These are phyloP conservation scores for Limnanthes douglasii DNA, from an alignment of 345 rosid species.

Conservation along the genomic window DNA sequence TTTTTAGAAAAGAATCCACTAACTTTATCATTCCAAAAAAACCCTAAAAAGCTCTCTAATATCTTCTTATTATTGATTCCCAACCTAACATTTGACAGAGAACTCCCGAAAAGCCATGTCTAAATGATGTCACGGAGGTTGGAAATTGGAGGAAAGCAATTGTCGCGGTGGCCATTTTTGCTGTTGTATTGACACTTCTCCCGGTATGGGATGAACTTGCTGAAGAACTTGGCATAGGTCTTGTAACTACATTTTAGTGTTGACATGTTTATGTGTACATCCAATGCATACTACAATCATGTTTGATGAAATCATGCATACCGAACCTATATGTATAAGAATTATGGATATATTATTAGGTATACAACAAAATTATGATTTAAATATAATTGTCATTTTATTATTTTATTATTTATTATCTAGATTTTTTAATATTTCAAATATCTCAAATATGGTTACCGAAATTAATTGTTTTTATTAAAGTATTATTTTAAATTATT, in stretches of 20 bases:
- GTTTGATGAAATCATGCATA: too few species aligned
- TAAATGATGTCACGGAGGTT: slow-evolving; percentile 83
- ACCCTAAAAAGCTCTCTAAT: background rate
- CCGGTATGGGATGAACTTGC: slow-evolving; percentile 94
- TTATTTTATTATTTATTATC: too few species aligned
- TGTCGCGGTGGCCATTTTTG: slow-evolving; percentile 33
- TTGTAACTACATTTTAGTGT: slow-evolving; percentile 51
- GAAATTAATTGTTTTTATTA: too few species aligned
- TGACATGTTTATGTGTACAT: too few species aligned
- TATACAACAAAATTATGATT: too few species aligned
- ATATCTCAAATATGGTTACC: too few species aligned
- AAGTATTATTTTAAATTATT: too few species aligned
- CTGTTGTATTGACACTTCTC: slow-evolving; percentile 59
- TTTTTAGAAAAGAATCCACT: background rate
- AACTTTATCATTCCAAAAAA: slow-evolving; percentile 2
- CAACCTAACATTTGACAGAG: slow-evolving; percentile 59
- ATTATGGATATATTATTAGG: too few species aligned
- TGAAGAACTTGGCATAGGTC: slow-evolving; percentile 91
- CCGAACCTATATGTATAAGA: too few species aligned
- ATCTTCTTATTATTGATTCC: background rate
- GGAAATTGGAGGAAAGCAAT: slow-evolving; percentile 82
- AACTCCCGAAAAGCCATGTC: slow-evolving; percentile 79
- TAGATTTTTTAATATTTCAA: too few species aligned
- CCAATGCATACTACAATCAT: too few species aligned
- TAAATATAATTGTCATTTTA: too few species aligned